Conservation (phyloP, 345 rosid species). For the Kernera saxatilis region DNA sequence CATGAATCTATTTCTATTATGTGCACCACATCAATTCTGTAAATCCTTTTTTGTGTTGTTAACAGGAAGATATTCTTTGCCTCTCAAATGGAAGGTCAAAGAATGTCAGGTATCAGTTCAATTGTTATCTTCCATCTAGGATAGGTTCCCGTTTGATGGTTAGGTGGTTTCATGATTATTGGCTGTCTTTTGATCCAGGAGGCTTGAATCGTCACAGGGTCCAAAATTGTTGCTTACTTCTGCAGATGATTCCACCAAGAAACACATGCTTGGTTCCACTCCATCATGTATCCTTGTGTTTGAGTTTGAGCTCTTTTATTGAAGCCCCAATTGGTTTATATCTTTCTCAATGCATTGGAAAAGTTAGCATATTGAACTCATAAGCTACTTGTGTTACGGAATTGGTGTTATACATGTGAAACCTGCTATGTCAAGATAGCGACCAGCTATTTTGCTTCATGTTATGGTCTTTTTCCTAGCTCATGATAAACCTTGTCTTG, state of each 20-base stretch:
- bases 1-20: slow-evolving; percentile 5
- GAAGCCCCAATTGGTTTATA: not conserved
- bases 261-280: slow-evolving; percentile 54
- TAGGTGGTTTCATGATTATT: slow-evolving; percentile 9
- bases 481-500: not conserved
- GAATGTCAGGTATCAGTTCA: slow-evolving; percentile 46
- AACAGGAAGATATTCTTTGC: slow-evolving; percentile 59
- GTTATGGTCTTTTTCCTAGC: not conserved
- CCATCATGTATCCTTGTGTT: slow-evolving; percentile 73
- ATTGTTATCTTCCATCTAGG: not conserved
- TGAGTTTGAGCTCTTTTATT: slow-evolving; percentile 13
- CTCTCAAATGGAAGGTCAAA: slow-evolving; percentile 47
- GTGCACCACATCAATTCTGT: not conserved
- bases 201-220: slow-evolving; percentile 53
- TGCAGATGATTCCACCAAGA: slow-evolving; percentile 70
- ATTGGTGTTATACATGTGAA: not conserved
- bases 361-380: not conserved
- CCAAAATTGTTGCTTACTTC: slow-evolving; percentile 70
- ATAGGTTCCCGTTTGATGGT: slow-evolving; percentile 4
- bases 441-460: not conserved
- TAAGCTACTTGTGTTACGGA: slow-evolving; percentile 1
- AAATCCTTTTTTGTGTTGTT: slow-evolving; percentile 22
- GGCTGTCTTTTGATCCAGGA: slow-evolving; percentile 45
- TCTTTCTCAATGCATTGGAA: not conserved
- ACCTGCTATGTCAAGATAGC: not conserved